Conservation (phyloP, 1,139 yeast species). For the Suhomyces choctaworum region DNA sequence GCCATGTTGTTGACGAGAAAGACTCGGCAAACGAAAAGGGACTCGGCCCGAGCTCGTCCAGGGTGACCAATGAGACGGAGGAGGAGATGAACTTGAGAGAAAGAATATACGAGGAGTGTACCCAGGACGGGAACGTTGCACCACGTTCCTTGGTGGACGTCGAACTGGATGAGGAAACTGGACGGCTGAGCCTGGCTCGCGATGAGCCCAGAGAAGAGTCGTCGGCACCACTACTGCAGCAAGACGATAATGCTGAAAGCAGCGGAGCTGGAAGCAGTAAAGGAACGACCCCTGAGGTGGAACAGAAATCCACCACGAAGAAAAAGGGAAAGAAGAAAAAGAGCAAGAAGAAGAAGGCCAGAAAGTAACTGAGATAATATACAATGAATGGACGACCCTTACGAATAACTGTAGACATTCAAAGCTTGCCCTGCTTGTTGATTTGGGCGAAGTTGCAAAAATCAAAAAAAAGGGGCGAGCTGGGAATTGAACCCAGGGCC, state of each 20-base stretch:
- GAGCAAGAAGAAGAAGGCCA: conserved; percentile 12
- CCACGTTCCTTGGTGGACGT: neutral
- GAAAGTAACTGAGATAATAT: conserved; percentile 7
- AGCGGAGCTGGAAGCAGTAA: conserved; percentile 3
- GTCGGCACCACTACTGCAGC: neutral
- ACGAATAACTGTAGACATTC: neutral
- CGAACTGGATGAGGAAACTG: neutral
- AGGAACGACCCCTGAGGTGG: conserved; percentile 9
- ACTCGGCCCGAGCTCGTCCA: conserved; percentile 21
- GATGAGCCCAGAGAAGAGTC: neutral
- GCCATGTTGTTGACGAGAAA: conserved; percentile 13
- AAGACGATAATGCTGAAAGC: neutral
- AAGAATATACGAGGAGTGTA: conserved; percentile 36
- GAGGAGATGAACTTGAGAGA: conserved; percentile 43
- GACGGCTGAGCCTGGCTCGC: neutral
- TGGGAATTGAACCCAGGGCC: conserved; percentile 38
- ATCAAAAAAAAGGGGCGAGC: conserved; percentile 30
- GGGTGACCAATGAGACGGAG: conserved; percentile 39
- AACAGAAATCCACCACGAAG: conserved; percentile 6
- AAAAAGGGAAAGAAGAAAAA: conserved; percentile 11
- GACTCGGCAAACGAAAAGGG: conserved; percentile 17
- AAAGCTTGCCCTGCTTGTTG: neutral
- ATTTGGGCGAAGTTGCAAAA: conserved; percentile 1
- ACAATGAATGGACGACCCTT: neutral
- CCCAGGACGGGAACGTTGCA: conserved; percentile 4